Base-by-base conservation (phyloP, 2,329 filamentous ascomycete genomes). In the Diaporthe destruens region DNA sequence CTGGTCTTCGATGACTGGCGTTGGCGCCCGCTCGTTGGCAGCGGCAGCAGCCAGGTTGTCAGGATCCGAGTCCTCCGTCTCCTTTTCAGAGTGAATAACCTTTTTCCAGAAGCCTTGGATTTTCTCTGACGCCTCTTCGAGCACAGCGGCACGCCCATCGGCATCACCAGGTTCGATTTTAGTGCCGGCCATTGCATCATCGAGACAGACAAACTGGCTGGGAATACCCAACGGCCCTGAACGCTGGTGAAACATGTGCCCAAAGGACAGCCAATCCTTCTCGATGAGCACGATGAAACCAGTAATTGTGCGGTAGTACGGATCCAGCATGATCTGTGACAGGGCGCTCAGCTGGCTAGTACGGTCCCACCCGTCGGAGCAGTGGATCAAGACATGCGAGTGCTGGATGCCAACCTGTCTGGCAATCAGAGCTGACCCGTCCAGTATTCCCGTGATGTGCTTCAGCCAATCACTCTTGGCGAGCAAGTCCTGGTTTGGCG, bases 211-310 rank as follows among this genome's bases (percentile, higher is more conserved):
- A 79, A 99, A 99, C 95, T 95, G 98, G 79, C 97, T 97, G 76
- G 98, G 96, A 76, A 94, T 94, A 78, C 91, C 94, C 71, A 98
- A 84, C 77, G 93, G 93, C 3, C 96, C 96, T 18, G 94, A 94
- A n/a, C 96, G 91, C 78, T 98, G 91, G 70, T 95, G 91, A 83
- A 99, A 99, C 92, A 98, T 98, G 82, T 99, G 96, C 1, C 96
- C 96, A 83, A 98, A 99, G 0, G 96, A 96, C 16, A 99, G 84
- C 94, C 96, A 99, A 80, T 99, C 96, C 81, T 99, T 99, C 82
- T 99, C 96, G 2, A 99, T 89, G 8, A 99, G 85, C 2, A 97
- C 91, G 77, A 98, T 95, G 81, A 98, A 99, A 0, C 96, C 96
- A 77, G 98, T 93, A 65, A 99, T 85, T 0, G 96, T 98, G 67